Conservation (phyloP, 106 monocot species). For the Dendrobium catenatum region DNA sequence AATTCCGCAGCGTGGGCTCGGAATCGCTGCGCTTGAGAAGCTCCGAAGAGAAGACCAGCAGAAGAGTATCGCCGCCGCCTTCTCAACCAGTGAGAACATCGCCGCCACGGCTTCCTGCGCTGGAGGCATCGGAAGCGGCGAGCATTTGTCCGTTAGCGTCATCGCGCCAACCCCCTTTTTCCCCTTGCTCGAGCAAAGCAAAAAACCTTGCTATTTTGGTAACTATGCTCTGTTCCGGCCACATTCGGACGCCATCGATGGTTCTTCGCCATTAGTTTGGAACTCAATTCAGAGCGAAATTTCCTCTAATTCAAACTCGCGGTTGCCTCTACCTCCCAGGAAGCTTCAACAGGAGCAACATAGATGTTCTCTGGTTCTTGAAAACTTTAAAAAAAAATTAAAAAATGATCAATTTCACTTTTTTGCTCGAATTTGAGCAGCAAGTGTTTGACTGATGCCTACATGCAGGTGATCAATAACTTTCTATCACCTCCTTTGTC, state of each 20-base stretch:
- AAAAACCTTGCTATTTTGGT: neutral
- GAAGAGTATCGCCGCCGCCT: neutral
- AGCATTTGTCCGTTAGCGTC: neutral
- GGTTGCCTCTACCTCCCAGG: neutral
- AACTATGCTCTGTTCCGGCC: conserved; percentile 2
- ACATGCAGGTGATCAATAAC: conserved; percentile 27
- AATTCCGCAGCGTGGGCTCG: conserved; percentile 74
- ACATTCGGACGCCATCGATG: neutral
- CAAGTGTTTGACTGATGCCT: conserved; percentile 5
- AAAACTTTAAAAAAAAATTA: neutral
- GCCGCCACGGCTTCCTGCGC: neutral
- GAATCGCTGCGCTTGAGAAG: conserved; percentile 77
- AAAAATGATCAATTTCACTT: neutral
- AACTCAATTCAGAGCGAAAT: neutral
- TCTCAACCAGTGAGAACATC: neutral
- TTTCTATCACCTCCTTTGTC: conserved; percentile 11
- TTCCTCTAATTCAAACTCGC: neutral
- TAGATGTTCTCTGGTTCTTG: neutral
- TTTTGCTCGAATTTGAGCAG: neutral
- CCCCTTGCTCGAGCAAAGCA: neutral
- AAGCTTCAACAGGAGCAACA: conserved; percentile 1
- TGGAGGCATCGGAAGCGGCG: neutral
- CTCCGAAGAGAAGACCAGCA: conserved; percentile 56
- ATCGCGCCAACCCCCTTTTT: neutral
- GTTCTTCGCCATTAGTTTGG: neutral